Base-by-base conservation (phyloP, 371 early-diverging fungal species). In the Mortierella sp. region DNA sequence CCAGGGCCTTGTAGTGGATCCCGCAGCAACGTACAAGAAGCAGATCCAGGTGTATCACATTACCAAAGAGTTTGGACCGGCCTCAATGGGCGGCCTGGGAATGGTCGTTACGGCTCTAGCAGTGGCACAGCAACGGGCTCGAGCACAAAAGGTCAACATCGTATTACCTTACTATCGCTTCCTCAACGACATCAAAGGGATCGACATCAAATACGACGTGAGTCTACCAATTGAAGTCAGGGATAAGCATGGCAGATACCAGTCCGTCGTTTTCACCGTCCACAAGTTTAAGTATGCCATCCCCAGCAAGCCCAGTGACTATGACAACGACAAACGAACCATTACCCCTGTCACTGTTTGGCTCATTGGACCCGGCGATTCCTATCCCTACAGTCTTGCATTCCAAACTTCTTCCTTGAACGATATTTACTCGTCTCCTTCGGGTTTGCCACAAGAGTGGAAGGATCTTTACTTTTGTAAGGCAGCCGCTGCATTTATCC, bases 11-110 rank as follows among this genome's bases (percentile, higher is more conserved):
- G 86, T 51, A 6, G 57, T 79, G 4, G 80, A 79, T 37, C 72
- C 72, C 4, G 25, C 37, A 37, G 23, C 80, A 0, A 48, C 48
- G 70, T 71, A 79, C 80, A 61, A 74, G 62, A 48, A 74, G 55
- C 29, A 51, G 67, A 44, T 81, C 79, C 46, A 80, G 67, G 60
- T 91, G n/a, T 91, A 87, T 56, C 91, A 91, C 65, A 82, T 91
- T 56, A 87, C 88, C 16, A 89, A 88, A 67, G 91, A 90, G 63
- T 90, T 89, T 72, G 89, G 90, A 12, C 83, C 84, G 14, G 89
- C 90, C 1, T 81, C 88, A 0, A 87, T 87, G 86, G 88, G 87
- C 47, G 87, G 86, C 1, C 81, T 90, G 64, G 91, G 91, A 21
- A 83, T 83, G 61, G 85, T 89, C 2, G 77, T 89, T 46, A 90